A percentile compares a stretch with the other conserved stretches of the same genome.
phyloP scores from a whole-genome alignment of 2,329 filamentous ascomycete genomes.

The Colletotrichum abscissum region DNA sequence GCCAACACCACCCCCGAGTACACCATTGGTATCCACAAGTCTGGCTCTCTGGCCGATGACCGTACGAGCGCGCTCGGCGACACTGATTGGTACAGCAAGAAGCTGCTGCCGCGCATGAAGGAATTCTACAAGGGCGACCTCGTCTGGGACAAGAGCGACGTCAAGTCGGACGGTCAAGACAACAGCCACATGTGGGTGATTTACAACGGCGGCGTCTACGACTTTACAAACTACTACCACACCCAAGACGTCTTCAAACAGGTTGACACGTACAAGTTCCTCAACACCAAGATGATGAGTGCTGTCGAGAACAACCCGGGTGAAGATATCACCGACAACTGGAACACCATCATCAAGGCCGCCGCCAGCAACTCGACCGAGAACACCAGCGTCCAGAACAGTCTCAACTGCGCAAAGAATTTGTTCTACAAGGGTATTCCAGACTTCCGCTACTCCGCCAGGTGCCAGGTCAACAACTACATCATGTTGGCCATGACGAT shows the following conservation, averaged over 20 bases:
- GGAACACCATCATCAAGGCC: constrained; percentile 65
- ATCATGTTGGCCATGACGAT: constrained; percentile 89
- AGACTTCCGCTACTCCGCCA: constrained; percentile 83
- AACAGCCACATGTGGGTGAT: constrained; percentile 82
- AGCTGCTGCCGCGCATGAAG: constrained; percentile 82
- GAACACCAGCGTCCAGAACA: constrained; percentile 67
- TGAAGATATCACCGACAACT: constrained; percentile 77
- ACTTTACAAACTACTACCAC: constrained; percentile 91
- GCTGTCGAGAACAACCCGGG: constrained; percentile 82
- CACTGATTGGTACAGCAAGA: constrained; percentile 80
- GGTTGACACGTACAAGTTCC: constrained; percentile 72
- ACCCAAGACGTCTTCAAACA: constrained; percentile 72
- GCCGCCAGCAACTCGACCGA: constrained; percentile 63
- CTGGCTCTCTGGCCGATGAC: constrained; percentile 70
- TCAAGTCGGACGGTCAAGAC: constrained; percentile 75
- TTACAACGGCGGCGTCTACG: constrained; percentile 81
- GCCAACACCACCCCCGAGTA: constrained; percentile 73
- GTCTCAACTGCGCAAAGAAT: constrained; percentile 83
- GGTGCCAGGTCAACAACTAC: constrained; percentile 91
- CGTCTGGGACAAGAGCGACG: constrained; percentile 72
- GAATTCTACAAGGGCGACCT: constrained; percentile 90
- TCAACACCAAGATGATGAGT: constrained; percentile 74
- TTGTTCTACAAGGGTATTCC: constrained; percentile 84
- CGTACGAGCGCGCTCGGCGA: constrained; percentile 67
- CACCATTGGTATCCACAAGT: constrained; percentile 73